These are phyloP conservation scores for Ustanciosporium gigantosporum DNA, from an alignment of 1,284 basidiomycete genomes.

Conservation along the genomic window DNA sequence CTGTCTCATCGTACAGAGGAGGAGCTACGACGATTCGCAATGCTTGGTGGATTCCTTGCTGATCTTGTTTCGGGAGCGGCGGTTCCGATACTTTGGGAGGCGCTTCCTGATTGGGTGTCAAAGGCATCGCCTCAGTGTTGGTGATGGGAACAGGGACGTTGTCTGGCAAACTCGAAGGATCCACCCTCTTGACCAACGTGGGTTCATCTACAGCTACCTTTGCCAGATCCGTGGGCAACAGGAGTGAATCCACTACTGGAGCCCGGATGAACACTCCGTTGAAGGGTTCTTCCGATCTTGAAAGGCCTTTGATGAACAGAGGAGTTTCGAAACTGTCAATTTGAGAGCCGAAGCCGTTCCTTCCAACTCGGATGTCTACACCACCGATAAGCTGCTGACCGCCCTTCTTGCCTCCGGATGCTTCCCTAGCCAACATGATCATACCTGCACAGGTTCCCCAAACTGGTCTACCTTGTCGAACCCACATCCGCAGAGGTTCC, in stretches of 20 bases:
- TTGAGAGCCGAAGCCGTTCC: constrained; percentile 73
- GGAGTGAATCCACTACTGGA: constrained; percentile 67
- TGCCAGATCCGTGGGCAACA: constrained; percentile 28
- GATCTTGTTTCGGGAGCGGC: constrained; percentile 6
- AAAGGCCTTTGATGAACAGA: constrained; percentile 71
- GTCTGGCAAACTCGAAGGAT: constrained; percentile 2
- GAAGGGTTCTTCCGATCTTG: constrained; percentile 68
- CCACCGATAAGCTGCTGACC: constrained; percentile 85
- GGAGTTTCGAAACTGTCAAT: constrained; percentile 86
- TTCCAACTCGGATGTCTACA: constrained; percentile 76
- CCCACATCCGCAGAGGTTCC: constrained; percentile 76
- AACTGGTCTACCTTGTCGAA: constrained; percentile 68
- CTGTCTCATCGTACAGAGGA: constrained; percentile 29
- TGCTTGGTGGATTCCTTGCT: constrained; percentile 8
- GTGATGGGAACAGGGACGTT: constrained; percentile 3
- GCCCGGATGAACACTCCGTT: constrained; percentile 93
- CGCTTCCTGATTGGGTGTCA: not conserved
- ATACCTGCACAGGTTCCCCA: constrained; percentile 99
- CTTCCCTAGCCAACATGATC: constrained; percentile 73
- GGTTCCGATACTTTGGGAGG: no score
- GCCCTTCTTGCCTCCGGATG: constrained; percentile 75
- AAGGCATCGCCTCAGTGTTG: constrained; percentile 7
- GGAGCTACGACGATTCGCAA: constrained; percentile 38
- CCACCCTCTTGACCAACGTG: constrained; percentile 23
- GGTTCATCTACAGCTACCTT: constrained; percentile 32